Evolutionary conservation across 2,329 filamentous ascomycete genomes (phyloP), one percentile per base, ranked within the genome.

Genomic region (Scytalidium lignicola): DNA sequence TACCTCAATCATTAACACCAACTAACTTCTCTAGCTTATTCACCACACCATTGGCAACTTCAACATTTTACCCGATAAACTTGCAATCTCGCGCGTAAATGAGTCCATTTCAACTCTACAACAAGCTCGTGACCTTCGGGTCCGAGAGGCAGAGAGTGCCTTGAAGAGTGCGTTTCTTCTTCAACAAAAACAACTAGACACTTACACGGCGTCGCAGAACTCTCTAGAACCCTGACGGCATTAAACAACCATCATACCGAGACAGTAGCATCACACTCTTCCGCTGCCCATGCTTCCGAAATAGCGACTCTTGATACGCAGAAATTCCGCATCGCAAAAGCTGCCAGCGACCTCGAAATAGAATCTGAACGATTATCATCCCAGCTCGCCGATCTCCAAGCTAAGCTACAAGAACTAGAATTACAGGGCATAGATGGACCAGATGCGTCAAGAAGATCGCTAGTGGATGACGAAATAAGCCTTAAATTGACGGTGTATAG

Each of bases 301-400:
- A 96, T 97, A 54, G 78, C 93, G 18, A 80, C 86, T 39, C 83
- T 96, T 53, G 92, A 97, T 69, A 95, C 90, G 1, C 84, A 91
- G 59, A 96, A 96, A 65, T 97, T 97, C 71, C 85, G 90, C 58
- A 85, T 90, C 50, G 92, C 92, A n/a, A 97, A 97, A 69, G 83
- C 88, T 15, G 90, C 88, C 0, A 86, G 82, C 1, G 92, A 97
- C 65, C 75, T 93, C 6, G 91, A 96, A 72, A 90, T 92, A 63
- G 93, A 99, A 71, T 87, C 88, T n/a, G 92, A 97, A 74, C 79
- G 92, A n/a, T 73, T 97, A 42, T 83, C 88, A 49, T 80, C 82
- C 5, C 88, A 95, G 67, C 72, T 90, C 5, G 86, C 84, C 13
- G 82, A 91, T 61, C 72, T 96, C 50, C 82, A 83, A 53, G 83